Base-by-base conservation (phyloP, 2,329 filamentous ascomycete genomes). In the Venturia asperata region DNA sequence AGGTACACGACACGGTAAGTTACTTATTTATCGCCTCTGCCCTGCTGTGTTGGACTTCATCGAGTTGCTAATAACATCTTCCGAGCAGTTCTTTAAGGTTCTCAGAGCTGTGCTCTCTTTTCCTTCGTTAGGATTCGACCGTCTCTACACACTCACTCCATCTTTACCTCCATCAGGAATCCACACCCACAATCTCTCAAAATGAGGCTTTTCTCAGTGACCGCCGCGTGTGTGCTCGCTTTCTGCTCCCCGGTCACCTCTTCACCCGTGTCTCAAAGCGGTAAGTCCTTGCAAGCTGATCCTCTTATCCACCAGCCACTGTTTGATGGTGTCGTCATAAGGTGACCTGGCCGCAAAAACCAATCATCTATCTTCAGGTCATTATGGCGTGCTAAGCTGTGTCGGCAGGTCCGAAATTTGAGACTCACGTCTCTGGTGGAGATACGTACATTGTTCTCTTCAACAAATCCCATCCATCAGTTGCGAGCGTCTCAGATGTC, bases 401-500 rank as follows among this genome's bases (percentile, higher is more conserved):
- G 21, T 21, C 11, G 24, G 47, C 21, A 52, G 21, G 11, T 21
- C 47, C 24, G 47, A 27, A 21, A 52, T 21, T 52, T 17, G 21
- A 27, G 27, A 37, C 63, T 17, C 72, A 75, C 62, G 69, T 74
- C 67, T 71, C 70, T 24, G 70, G 70, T 34, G 68, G 72, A 56
- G 65, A 72, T 30, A 72, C 77, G 64, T 73, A 77, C 66, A 70
- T 77, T 43, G 75, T 78, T 55, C 70, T 78, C 65, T 72, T 77
- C 68, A 70, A 76, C 68, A 70, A 68, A n/a, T 64, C 68, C 24
- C 68, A 71, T 19, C 70, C 73, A 30, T 68, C 70, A 19, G 30
- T 34, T 13, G 21, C 62, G 15, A 27, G 45, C 27, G 62, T 49
- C 13, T 30, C 47, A 3, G 43, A 63, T 30, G 37, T 63, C 30